A percentile compares a stretch with the other conserved stretches of the same genome.
Conservation (phyloP, 768 basidiomycete species). For the Termitomyces titanicus region DNA sequence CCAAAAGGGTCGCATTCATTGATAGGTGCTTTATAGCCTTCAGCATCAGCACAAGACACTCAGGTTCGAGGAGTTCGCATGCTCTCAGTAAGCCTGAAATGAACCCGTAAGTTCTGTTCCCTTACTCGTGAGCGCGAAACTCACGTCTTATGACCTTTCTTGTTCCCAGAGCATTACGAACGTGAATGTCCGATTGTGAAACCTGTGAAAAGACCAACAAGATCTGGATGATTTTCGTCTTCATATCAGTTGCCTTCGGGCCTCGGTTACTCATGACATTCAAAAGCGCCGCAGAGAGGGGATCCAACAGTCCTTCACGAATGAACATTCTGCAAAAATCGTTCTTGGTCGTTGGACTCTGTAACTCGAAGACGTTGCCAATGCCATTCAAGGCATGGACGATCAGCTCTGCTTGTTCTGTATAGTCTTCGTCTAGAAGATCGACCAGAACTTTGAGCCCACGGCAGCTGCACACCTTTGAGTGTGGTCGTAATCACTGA, state of each 20-base stretch:
- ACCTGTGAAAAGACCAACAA: constrained; percentile 91
- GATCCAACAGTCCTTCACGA: constrained; percentile 90
- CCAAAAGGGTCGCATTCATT: constrained; percentile 86
- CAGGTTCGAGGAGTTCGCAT: constrained; percentile 83
- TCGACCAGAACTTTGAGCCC: constrained; percentile 94
- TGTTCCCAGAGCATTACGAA: constrained; percentile 88
- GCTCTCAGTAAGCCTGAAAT: constrained; percentile 79
- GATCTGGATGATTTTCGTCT: constrained; percentile 87
- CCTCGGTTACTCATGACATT: constrained; percentile 81
- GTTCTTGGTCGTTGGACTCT: constrained; percentile 95
- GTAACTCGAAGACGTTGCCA: constrained; percentile 91
- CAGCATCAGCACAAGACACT: constrained; percentile 82
- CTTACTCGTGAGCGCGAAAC: constrained; percentile 21
- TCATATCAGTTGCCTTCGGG: constrained; percentile 65
- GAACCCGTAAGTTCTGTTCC: neutral
- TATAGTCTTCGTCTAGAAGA: constrained; percentile 94
- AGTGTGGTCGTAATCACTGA: neutral
- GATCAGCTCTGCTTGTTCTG: constrained; percentile 86
- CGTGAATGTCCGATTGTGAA: constrained; percentile 92
- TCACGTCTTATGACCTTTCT: constrained; percentile 85
- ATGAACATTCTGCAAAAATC: constrained; percentile 99
- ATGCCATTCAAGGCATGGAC: constrained; percentile 94
- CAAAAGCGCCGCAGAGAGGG: constrained; percentile 83
- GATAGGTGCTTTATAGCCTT: constrained; percentile 96
- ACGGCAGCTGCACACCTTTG: constrained; percentile 61